A percentile compares a stretch with the other conserved stretches of the same genome.
phyloP scores from a whole-genome alignment of 1,284 basidiomycete species.

The Papiliotrema terrestris region DNA sequence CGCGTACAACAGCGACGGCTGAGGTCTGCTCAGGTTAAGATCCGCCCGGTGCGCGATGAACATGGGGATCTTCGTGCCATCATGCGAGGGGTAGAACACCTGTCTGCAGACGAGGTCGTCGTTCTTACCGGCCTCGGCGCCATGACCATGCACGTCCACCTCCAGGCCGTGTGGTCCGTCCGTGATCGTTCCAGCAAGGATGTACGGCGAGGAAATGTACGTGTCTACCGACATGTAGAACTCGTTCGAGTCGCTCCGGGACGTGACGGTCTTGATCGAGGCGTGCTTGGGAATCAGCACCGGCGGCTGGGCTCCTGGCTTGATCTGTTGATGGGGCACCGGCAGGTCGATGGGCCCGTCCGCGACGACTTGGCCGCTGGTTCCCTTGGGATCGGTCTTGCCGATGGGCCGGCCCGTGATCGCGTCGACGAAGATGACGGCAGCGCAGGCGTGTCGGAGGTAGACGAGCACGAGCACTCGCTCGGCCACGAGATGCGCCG shows the following conservation, averaged over 20 bases:
- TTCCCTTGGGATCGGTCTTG: constrained; percentile 10
- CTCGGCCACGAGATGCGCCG: constrained; percentile 10
- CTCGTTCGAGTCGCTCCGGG: constrained; percentile 8
- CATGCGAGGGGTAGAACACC: constrained; percentile 16
- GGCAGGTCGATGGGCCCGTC: too few species aligned
- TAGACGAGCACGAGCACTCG: constrained; percentile 15
- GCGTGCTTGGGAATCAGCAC: constrained; percentile 19
- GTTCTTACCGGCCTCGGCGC: constrained; percentile 7
- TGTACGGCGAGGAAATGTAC: constrained; percentile 17
- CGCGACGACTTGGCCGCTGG: neutral
- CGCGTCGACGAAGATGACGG: constrained; percentile 16
- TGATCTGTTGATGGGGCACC: neutral
- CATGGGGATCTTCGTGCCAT: constrained; percentile 14
- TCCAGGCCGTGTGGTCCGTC: neutral
- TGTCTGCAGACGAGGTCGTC: constrained; percentile 15
- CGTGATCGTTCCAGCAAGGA: constrained; percentile 5
- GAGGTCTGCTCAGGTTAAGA: constrained; percentile 11
- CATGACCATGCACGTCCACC: neutral
- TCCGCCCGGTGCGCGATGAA: constrained; percentile 16
- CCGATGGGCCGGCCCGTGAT: constrained; percentile 12
- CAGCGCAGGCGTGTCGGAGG: constrained; percentile 18
- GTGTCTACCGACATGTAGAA: constrained; percentile 19
- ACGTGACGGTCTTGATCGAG: constrained; percentile 10
- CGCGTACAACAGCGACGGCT: constrained; percentile 13
- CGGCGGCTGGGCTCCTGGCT: neutral